phyloP scores from a whole-genome alignment of 2,329 filamentous ascomycete genomes.

The Fusarium anguioides region DNA sequence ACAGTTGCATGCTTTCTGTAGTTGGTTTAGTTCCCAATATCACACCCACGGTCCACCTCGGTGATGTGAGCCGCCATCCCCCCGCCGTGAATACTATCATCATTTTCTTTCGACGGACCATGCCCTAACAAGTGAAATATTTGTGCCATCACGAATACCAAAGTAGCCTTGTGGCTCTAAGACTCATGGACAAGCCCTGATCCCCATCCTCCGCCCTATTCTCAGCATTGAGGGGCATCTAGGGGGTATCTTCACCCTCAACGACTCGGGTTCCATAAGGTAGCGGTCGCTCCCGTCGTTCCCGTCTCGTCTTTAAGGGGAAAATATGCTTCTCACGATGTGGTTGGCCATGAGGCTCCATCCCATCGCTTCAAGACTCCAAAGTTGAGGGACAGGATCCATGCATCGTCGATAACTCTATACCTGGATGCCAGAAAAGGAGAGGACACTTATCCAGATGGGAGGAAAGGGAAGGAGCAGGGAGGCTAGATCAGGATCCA shows the following conservation, averaged over 20 bases:
- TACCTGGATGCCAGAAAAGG: slow-evolving; percentile 35
- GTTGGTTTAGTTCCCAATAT: slow-evolving; percentile 36
- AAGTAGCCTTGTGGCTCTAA: slow-evolving; percentile 2
- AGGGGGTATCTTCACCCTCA: slow-evolving; percentile 37
- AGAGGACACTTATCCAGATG: slow-evolving; percentile 36
- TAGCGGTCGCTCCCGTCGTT: slow-evolving; percentile 45
- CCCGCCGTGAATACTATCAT: slow-evolving; percentile 22
- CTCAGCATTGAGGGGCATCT: slow-evolving; percentile 15
- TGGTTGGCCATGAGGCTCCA: slow-evolving; percentile 46
- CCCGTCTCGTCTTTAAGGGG: slow-evolving; percentile 41
- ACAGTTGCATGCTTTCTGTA: slow-evolving; percentile 31
- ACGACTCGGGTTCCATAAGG: slow-evolving; percentile 41
- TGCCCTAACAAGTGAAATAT: slow-evolving; percentile 2
- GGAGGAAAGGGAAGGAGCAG: slow-evolving; percentile 24
- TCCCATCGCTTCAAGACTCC: slow-evolving; percentile 31
- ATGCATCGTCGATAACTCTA: slow-evolving; percentile 33
- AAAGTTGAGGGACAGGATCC: slow-evolving; percentile 37
- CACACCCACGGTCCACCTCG: slow-evolving; percentile 26
- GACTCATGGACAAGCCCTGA: not conserved
- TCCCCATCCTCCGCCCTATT: slow-evolving; percentile 23
- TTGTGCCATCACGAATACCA: slow-evolving; percentile 4
- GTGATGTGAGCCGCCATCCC: slow-evolving; percentile 26
- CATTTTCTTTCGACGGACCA: not conserved
- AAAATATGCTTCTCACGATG: slow-evolving; percentile 36
- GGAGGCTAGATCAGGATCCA: slow-evolving; percentile 30